phyloP scores from a whole-genome alignment of 768 basidiomycete species.

The Gautieria morchelliformis region DNA sequence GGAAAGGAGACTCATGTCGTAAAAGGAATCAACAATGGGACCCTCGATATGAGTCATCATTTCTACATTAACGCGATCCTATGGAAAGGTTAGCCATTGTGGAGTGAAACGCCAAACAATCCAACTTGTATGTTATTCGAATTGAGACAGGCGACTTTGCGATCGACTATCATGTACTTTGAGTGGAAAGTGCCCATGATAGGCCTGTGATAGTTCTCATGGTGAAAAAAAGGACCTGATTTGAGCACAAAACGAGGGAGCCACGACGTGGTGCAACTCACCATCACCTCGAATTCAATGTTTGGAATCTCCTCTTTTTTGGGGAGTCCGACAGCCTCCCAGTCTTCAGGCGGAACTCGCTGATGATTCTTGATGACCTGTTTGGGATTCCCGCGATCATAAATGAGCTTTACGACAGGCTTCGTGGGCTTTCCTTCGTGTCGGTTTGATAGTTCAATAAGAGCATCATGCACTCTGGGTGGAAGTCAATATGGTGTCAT shows the following conservation, averaged over 20 bases:
- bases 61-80: conserved; percentile 39
- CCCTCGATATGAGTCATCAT: conserved; percentile 68
- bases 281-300: conserved; percentile 51
- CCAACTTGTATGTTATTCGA: conserved; percentile 53
- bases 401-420: conserved; percentile 58
- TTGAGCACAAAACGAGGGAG: background rate
- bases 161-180: conserved; percentile 61
- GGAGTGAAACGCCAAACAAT: no score
- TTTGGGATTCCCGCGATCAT: conserved; percentile 55
- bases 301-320: conserved; percentile 46
- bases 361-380: conserved; percentile 42
- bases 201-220: conserved; percentile 27
- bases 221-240: background rate
- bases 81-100: no score
- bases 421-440: conserved; percentile 28
- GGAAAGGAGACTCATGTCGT: conserved; percentile 57
- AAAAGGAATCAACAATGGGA: conserved; percentile 57
- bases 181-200: conserved; percentile 62
- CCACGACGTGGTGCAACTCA: conserved; percentile 33
- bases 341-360: conserved; percentile 35
- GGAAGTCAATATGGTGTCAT: background rate
- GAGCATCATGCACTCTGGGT: conserved; percentile 19
- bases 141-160: conserved; percentile 55
- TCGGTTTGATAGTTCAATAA: conserved; percentile 37
- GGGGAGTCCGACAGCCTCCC: conserved; percentile 44